Conservation (phyloP, 1,139 yeast genomes). For the Dujonia santamariae region DNA sequence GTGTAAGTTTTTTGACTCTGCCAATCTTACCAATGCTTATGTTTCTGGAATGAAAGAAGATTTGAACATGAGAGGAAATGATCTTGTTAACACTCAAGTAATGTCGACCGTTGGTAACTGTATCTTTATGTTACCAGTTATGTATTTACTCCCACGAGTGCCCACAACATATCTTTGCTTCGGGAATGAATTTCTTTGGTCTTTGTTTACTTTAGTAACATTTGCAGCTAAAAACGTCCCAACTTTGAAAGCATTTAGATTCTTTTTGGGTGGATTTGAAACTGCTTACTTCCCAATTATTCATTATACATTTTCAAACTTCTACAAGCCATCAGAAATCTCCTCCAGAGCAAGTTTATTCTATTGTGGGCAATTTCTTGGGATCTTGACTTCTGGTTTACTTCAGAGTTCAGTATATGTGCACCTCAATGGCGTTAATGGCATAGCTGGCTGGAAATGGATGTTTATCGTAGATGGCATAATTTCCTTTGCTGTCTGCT, state of each 20-base stretch:
- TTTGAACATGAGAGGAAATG: constrained; percentile 27
- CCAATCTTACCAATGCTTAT: constrained; percentile 27
- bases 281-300: constrained; percentile 22
- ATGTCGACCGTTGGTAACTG: constrained; percentile 24
- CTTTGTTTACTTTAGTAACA: constrained; percentile 21
- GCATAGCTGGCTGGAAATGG: constrained; percentile 29
- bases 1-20: constrained; percentile 21
- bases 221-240: constrained; percentile 16
- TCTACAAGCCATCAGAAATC: constrained; percentile 26
- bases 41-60: constrained; percentile 26
- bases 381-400: constrained; percentile 27
- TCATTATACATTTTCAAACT: constrained; percentile 22
- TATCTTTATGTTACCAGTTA: constrained; percentile 24
- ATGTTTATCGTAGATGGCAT: constrained; percentile 29
- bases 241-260: constrained; percentile 25
- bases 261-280: constrained; percentile 27
- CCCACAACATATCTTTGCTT: constrained; percentile 23
- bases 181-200: constrained; percentile 23
- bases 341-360: constrained; percentile 25
- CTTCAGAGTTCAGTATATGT: constrained; percentile 24
- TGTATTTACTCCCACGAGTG: constrained; percentile 19
- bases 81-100: constrained; percentile 27
- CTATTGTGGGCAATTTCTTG: constrained; percentile 28
- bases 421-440: constrained; percentile 15
- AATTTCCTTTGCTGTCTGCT: constrained; percentile 23